Evolutionary conservation across 2,329 filamentous ascomycete species (phyloP), one percentile per base, ranked within the genome.

Genomic region (Colletotrichum liriopes): DNA sequence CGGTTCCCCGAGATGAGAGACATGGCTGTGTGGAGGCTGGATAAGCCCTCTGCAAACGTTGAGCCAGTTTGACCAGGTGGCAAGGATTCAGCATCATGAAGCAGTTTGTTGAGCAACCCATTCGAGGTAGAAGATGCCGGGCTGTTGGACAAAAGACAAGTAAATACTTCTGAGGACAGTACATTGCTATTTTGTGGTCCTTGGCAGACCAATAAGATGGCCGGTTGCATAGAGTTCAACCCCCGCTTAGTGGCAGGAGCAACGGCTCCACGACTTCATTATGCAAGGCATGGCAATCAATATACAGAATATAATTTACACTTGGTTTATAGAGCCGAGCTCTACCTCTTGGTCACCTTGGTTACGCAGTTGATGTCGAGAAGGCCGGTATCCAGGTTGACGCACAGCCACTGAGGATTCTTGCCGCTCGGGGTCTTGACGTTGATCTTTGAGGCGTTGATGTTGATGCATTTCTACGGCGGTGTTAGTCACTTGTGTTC

Each of bases 401-500:
- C 43, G 56, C 73, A 74, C 20, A 73, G 26, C 54, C 71, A 74
- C 20, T 73, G 63, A 4, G 73, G 51, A 20, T 54, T 56, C 47
- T 67, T 67, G 47, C 73, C 73, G 51, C 71, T 74, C 11, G 71
- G 73, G 45, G 71, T 32, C 37, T 70, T 66, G 71, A 74, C 51
- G 37, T 59, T 59, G 47, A 74, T 55, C 32, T 71, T 73, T 16
- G 66, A 37, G 20, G 71, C 71, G n/a, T 67, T 69, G 62, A 74
- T 74, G 66, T 73, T 74, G 20, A 47, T 7, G 37, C 73, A 74
- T 62, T 64, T 73, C 71, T 74, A 20, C 4, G 11, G 7, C 18
- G 23, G 26, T 51, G 29, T 70, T 32, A 70, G 51, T 35, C 5
- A 18, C 20, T n/a, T 62, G 51, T 11, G 14, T 29, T 41, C 18